These are phyloP conservation scores for Rhodamnia rubescens DNA, from an alignment of 345 rosid genomes.

Conservation along the genomic window DNA sequence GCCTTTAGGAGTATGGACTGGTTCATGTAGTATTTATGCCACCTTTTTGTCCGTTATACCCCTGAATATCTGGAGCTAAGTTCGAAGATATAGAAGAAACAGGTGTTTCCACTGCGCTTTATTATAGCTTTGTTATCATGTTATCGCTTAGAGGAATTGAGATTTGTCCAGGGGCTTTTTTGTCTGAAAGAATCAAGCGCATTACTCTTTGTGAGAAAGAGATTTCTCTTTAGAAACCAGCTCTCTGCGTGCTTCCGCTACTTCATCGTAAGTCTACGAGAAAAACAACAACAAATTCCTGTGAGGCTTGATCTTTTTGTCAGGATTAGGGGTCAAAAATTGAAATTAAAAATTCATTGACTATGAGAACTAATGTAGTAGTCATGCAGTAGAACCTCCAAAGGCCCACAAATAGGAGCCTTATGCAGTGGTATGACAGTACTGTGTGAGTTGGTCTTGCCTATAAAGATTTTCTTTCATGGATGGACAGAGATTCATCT, in stretches of 20 bases:
- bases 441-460: not conserved
- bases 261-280: not conserved
- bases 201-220: not conserved
- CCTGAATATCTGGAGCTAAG: not conserved
- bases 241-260: not conserved
- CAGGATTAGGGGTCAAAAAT: not conserved
- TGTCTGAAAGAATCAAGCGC: not conserved
- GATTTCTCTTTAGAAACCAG: not conserved
- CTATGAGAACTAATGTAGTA: not conserved
- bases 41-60: not conserved
- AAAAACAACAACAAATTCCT: not conserved
- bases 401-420: not conserved
- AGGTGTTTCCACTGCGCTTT: not conserved
- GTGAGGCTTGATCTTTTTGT: not conserved
- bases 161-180: not conserved
- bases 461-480: not conserved
- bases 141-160: not conserved
- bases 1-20: not conserved
- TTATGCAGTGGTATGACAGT: not conserved
- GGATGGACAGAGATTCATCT: not conserved
- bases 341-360: not conserved
- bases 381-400: not conserved
- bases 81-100: not conserved
- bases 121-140: not conserved
- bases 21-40: not conserved